Evolutionary conservation across 2,329 filamentous ascomycete species (phyloP).

Genomic region (Pestalotiopsis fici): DNA sequence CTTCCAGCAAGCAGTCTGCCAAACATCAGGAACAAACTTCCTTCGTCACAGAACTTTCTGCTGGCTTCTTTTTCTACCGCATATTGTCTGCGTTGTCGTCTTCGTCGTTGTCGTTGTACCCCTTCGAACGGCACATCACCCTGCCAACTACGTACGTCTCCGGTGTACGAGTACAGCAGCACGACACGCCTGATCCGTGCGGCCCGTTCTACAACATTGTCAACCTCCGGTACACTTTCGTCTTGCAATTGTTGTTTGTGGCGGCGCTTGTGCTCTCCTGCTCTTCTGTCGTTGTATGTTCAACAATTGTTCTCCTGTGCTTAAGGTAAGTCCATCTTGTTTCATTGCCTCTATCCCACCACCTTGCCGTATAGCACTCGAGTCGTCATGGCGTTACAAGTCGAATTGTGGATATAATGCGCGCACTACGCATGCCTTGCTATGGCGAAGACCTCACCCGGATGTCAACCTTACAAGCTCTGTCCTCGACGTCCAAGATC

Average conservation of each 20-base stretch:
- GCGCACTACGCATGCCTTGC: neutral
- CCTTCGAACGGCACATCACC: slow-evolving; percentile 13
- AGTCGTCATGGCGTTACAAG: neutral
- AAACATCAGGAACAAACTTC: slow-evolving; percentile 15
- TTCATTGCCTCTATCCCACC: slow-evolving; percentile 5
- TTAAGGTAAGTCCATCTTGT: slow-evolving; percentile 12
- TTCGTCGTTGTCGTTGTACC: slow-evolving; percentile 21
- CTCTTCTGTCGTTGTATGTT: slow-evolving; percentile 10
- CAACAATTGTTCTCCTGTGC: slow-evolving; percentile 11
- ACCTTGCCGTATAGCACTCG: neutral
- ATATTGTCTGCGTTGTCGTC: slow-evolving; percentile 20
- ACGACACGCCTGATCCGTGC: neutral
- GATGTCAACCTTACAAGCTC: neutral
- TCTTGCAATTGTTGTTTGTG: slow-evolving; percentile 14
- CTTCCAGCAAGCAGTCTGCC: neutral
- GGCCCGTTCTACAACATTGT: neutral
- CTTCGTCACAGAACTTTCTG: neutral
- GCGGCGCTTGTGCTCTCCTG: slow-evolving; percentile 14
- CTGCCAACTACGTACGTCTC: slow-evolving; percentile 20
- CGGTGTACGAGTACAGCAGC: slow-evolving; percentile 22
- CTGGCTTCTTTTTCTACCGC: neutral
- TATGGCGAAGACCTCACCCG: neutral
- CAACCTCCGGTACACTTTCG: slow-evolving; percentile 9
- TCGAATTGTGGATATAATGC: neutral
- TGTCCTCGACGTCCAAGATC: neutral